Percentiles rank a stretch among this genome's conserved stretches.
phyloP scores from a whole-genome alignment of 768 basidiomycete species.

The Lactifluus echinatus region DNA sequence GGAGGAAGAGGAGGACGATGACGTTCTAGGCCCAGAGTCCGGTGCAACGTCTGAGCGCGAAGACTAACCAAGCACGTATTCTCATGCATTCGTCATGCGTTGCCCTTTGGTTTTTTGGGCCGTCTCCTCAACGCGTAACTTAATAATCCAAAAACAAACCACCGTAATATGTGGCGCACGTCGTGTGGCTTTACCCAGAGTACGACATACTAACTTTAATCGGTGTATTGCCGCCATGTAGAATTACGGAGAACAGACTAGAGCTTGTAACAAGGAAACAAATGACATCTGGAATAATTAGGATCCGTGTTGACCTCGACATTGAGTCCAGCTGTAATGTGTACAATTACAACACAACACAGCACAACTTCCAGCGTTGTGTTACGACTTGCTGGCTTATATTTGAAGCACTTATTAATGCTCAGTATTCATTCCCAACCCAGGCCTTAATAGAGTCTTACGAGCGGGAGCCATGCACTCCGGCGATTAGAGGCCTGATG shows the following conservation, averaged over 20 bases:
- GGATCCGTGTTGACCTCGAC: not conserved
- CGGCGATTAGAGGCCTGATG: too few relatives aligned
- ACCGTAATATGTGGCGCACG: slow-evolving; percentile 5
- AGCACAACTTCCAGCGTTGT: too few relatives aligned
- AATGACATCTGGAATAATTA: not conserved
- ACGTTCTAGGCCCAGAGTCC: slow-evolving; percentile 15
- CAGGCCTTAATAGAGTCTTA: too few relatives aligned
- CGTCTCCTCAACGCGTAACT: not conserved
- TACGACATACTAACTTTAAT: slow-evolving; percentile 11
- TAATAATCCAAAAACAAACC: not conserved
- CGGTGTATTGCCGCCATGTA: slow-evolving; percentile 16
- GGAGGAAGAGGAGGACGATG: slow-evolving; percentile 19
- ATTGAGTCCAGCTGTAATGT: too few relatives aligned
- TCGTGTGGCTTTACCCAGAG: slow-evolving; percentile 7
- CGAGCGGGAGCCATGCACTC: too few relatives aligned
- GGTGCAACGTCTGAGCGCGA: slow-evolving; percentile 13
- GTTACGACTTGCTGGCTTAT: too few relatives aligned
- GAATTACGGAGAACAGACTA: slow-evolving; percentile 11
- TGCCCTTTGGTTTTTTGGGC: not conserved
- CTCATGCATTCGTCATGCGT: not conserved
- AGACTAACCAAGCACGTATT: not conserved
- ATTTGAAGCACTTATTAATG: too few relatives aligned
- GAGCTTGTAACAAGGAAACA: slow-evolving; percentile 1
- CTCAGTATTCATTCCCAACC: too few relatives aligned
- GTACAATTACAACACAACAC: too few relatives aligned